phyloP scores from a whole-genome alignment of 1,139 yeast species.

The Geotrichum klebahnii region DNA sequence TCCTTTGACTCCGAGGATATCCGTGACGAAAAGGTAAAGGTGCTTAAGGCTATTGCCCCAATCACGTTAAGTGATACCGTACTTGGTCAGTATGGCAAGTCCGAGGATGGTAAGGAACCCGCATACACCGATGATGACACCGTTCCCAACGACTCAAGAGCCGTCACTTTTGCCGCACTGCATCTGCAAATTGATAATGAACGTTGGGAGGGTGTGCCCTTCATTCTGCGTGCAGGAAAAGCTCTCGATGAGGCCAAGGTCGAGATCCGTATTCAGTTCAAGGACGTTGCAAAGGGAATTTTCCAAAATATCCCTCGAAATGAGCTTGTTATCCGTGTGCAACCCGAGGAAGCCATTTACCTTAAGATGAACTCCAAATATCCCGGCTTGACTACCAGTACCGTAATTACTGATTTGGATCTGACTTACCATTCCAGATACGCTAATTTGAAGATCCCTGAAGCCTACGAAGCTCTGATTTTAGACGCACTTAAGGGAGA shows the following conservation, averaged over 20 bases:
- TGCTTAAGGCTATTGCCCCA: slow-evolving; percentile 73
- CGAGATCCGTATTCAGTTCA: slow-evolving; percentile 89
- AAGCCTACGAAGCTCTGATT: slow-evolving; percentile 93
- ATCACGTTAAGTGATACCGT: slow-evolving; percentile 66
- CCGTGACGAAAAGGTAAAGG: slow-evolving; percentile 93
- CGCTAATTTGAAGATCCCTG: slow-evolving; percentile 71
- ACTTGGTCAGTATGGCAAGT: slow-evolving; percentile 81
- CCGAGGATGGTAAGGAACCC: slow-evolving; percentile 85
- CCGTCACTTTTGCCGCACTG: slow-evolving; percentile 90
- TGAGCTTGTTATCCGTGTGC: slow-evolving; percentile 88
- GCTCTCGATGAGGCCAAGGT: slow-evolving; percentile 87
- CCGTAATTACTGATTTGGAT: slow-evolving; percentile 84
- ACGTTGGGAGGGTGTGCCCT: slow-evolving; percentile 98
- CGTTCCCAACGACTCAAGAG: slow-evolving; percentile 72
- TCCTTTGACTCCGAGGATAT: slow-evolving; percentile 87
- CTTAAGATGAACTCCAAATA: slow-evolving; percentile 86
- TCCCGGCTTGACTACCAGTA: slow-evolving; percentile 82
- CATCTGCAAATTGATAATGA: slow-evolving; percentile 76
- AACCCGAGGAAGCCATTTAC: slow-evolving; percentile 92
- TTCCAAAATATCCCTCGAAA: slow-evolving; percentile 80
- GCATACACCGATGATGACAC: slow-evolving; percentile 90
- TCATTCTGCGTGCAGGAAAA: slow-evolving; percentile 93
- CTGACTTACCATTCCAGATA: slow-evolving; percentile 79
- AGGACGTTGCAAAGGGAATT: slow-evolving; percentile 77
- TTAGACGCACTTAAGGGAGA: slow-evolving; percentile 88